These are phyloP conservation scores for Yamadazyma songkhlaensis DNA, from an alignment of 1,139 yeast genomes.

Conservation along the genomic window DNA sequence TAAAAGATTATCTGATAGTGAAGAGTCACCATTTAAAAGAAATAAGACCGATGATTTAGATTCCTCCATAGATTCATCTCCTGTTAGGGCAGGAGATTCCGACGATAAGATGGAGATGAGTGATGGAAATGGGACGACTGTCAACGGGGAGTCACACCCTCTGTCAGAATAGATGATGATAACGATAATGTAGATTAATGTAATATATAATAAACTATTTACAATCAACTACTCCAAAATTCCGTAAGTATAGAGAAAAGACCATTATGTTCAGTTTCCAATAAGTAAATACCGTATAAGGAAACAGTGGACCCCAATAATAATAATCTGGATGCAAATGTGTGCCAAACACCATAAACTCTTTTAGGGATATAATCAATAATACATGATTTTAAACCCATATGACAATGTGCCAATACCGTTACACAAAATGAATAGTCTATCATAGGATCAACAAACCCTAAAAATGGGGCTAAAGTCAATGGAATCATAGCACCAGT, in stretches of 20 bases:
- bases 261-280: constrained; percentile 60
- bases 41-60: constrained; percentile 8
- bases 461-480: constrained; percentile 58
- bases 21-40: constrained; percentile 3
- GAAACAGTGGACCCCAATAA: constrained; percentile 62
- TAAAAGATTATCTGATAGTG: constrained; percentile 1
- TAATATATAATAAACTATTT: background rate
- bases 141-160: no score
- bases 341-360: constrained; percentile 68
- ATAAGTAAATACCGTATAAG: constrained; percentile 63
- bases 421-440: constrained; percentile 59
- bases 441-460: constrained; percentile 50
- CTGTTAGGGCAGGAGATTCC: constrained; percentile 3
- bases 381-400: constrained; percentile 76
- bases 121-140: constrained; percentile 5
- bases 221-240: constrained; percentile 36
- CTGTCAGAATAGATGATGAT: background rate
- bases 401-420: constrained; percentile 60
- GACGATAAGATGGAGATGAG: constrained; percentile 14
- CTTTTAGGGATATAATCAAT: constrained; percentile 75
- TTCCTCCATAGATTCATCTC: constrained; percentile 4
- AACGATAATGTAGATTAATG: constrained; percentile 4
- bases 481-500: constrained; percentile 63
- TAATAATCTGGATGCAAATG: constrained; percentile 59
- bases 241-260: constrained; percentile 43